Conservation (phyloP, 140 eudicot genomes). For the Bidens hawaiensis region DNA sequence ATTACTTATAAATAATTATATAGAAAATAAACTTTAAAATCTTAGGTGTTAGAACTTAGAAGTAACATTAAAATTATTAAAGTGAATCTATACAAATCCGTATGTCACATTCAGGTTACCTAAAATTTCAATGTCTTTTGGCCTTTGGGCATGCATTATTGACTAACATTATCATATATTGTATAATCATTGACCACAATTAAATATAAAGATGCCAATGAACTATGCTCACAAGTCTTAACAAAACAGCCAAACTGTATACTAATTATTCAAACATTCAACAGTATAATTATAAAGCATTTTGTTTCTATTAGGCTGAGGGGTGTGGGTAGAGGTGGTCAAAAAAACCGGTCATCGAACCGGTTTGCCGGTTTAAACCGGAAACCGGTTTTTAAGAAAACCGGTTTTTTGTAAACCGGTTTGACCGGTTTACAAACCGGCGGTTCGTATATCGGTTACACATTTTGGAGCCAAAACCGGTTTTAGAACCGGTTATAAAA, state of each 20-base stretch:
- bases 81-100: constrained; percentile 4
- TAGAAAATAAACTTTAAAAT: not conserved
- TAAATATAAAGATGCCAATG: constrained; percentile 17
- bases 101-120: constrained; percentile 22
- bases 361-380: too few species aligned
- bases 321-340: too few species aligned
- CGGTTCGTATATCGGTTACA: too few species aligned
- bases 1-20: too few species aligned
- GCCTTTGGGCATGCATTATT: constrained; percentile 18
- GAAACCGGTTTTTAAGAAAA: too few species aligned
- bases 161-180: constrained; percentile 16
- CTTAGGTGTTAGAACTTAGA: too few species aligned
- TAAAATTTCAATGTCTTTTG: constrained; percentile 18
- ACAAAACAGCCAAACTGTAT: constrained; percentile 27
- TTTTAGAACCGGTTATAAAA: too few species aligned
- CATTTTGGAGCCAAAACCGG: too few species aligned
- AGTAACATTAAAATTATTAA: constrained; percentile 1
- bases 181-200: constrained; percentile 7
- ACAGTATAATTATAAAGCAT: not conserved
- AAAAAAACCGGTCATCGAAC: too few species aligned
- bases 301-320: too few species aligned
- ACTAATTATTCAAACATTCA: constrained; percentile 5
- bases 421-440: too few species aligned
- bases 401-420: too few species aligned
- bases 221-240: constrained; percentile 22